Percentiles rank a stretch among this genome's conserved stretches.
phyloP scores from a whole-genome alignment of 2,329 filamentous ascomycete species.

The Fusarium chaquense region DNA sequence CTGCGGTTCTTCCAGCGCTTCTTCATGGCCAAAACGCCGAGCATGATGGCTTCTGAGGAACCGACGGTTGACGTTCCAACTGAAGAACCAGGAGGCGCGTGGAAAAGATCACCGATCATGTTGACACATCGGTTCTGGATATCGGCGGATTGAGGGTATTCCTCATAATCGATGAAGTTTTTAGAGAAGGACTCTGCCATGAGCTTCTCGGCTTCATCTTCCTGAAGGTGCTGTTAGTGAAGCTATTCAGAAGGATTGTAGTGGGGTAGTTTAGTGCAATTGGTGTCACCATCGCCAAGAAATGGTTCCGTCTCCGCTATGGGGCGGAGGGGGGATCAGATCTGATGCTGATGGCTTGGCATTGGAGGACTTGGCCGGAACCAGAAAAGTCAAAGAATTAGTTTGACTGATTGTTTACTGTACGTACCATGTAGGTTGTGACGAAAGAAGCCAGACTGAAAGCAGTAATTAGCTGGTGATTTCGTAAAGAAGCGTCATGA shows the following conservation, averaged over 20 bases:
- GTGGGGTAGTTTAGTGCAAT: conserved; percentile 13
- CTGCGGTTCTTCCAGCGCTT: conserved; percentile 91
- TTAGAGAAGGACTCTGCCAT: conserved; percentile 94
- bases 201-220: conserved; percentile 94
- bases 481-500: not conserved
- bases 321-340: not conserved
- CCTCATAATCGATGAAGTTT: conserved; percentile 94
- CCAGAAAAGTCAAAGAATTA: conserved; percentile 5
- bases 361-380: conserved; percentile 19
- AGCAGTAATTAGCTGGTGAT: conserved; percentile 13
- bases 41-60: conserved; percentile 89
- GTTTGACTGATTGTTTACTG: not conserved
- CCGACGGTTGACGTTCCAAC: conserved; percentile 92
- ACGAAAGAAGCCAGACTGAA: conserved; percentile 88
- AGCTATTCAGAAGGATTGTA: conserved; percentile 19
- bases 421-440: conserved; percentile 89
- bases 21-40: conserved; percentile 91
- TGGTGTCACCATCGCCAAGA: conserved; percentile 33
- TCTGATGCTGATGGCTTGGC: conserved; percentile 21
- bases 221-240: conserved; percentile 60
- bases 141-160: conserved; percentile 83
- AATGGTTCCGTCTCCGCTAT: conserved; percentile 16
- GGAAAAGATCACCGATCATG: conserved; percentile 91
- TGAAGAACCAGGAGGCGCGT: conserved; percentile 77
- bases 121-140: conserved; percentile 93